These are phyloP conservation scores for Trametes maxima DNA, from an alignment of 768 basidiomycete species.

Conservation along the genomic window DNA sequence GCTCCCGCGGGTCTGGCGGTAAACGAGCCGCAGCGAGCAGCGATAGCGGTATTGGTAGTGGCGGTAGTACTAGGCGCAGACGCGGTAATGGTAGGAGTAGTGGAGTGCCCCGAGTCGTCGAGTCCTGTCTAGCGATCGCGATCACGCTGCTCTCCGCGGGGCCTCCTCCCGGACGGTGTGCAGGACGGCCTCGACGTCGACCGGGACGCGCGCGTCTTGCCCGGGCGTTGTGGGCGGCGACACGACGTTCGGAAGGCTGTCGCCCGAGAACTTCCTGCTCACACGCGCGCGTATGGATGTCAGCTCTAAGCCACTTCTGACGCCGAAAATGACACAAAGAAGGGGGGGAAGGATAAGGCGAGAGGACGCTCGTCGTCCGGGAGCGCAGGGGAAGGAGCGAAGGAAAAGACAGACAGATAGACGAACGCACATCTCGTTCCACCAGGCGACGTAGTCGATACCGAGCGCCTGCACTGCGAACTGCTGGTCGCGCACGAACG, in stretches of 20 bases:
- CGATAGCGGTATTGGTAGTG: no score
- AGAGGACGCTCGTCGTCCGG: no score
- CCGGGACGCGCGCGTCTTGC: conserved; percentile 3
- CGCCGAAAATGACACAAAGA: no score
- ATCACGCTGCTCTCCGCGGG: conserved; percentile 7
- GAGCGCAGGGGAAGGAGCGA: no score
- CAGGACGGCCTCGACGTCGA: conserved; percentile 22
- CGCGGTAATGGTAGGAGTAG: no score
- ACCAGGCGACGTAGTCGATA: conserved; percentile 63
- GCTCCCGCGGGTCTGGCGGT: no score
- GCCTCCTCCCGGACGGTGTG: conserved; percentile 19
- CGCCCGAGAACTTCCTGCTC: conserved; percentile 39
- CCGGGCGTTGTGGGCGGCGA: conserved; percentile 23
- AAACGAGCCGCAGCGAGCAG: no score
- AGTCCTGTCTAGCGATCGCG: background rate
- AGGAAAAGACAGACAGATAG: background rate
- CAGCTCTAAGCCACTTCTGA: background rate
- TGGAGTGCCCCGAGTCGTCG: no score
- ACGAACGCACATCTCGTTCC: conserved; percentile 37
- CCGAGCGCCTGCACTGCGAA: conserved; percentile 55
- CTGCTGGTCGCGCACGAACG: conserved; percentile 65
- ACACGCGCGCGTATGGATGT: background rate
- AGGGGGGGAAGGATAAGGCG: no score
- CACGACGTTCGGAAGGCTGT: conserved; percentile 38
- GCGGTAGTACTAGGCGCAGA: no score